These are phyloP conservation scores for Lentinula lateritia DNA, from an alignment of 768 basidiomycete species.

Conservation along the genomic window DNA sequence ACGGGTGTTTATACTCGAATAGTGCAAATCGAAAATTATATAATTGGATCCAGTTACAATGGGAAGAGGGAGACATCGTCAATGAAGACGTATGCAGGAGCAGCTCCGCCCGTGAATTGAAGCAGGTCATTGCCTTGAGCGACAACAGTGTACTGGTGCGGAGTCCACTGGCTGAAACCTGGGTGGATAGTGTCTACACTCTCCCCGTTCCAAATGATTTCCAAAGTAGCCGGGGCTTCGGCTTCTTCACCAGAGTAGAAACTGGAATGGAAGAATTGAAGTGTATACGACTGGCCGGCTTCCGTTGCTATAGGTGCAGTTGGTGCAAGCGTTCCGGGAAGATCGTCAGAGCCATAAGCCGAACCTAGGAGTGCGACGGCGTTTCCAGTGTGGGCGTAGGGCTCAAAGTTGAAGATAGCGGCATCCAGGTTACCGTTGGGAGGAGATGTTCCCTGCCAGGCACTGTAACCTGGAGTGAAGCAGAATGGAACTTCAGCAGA, in stretches of 20 bases:
- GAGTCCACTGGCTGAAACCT: conserved; percentile 33
- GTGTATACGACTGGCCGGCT: conserved; percentile 30
- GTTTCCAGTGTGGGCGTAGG: conserved; percentile 35
- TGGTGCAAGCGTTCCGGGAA: conserved; percentile 33
- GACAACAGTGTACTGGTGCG: conserved; percentile 27
- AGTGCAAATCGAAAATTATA: not conserved
- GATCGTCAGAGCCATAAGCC: conserved; percentile 28
- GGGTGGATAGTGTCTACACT: conserved; percentile 26
- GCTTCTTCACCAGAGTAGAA: conserved; percentile 27
- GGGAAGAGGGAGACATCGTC: conserved; percentile 31
- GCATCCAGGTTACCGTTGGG: conserved; percentile 34
- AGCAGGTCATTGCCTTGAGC: conserved; percentile 33
- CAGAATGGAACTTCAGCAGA: conserved; percentile 31
- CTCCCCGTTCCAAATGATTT: conserved; percentile 38
- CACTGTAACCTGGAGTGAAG: conserved; percentile 27
- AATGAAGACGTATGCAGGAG: conserved; percentile 46
- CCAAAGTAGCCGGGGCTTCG: conserved; percentile 29
- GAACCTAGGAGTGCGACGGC: conserved; percentile 38
- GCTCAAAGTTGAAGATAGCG: conserved; percentile 34
- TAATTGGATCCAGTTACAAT: not conserved
- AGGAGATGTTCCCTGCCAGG: conserved; percentile 37
- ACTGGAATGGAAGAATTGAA: conserved; percentile 39
- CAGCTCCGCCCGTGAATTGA: conserved; percentile 35
- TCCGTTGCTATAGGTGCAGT: conserved; percentile 26
- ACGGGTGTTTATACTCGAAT: too few species aligned